These are phyloP conservation scores for Gigaspora rosea DNA, from an alignment of 192 early-diverging fungal species.

Conservation along the genomic window DNA sequence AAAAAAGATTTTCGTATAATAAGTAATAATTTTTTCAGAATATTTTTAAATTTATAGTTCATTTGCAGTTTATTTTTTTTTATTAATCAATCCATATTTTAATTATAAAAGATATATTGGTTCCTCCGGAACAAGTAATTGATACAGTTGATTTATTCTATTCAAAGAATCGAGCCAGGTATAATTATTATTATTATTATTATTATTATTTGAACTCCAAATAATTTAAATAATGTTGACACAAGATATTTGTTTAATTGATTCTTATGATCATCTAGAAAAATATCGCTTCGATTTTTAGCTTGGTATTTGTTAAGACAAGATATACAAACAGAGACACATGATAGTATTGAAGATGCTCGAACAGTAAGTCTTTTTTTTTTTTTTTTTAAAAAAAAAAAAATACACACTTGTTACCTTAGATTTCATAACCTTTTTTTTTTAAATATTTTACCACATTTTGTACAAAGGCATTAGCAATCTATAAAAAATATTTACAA, in stretches of 20 bases:
- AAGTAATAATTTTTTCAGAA: constrained; percentile 54
- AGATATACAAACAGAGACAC: constrained; percentile 86
- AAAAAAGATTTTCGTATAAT: constrained; percentile 95
- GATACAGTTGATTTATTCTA: constrained; percentile 96
- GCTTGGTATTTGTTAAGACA: constrained; percentile 83
- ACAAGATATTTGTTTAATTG: neutral
- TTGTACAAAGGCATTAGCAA: constrained; percentile 61
- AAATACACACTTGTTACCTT: too few species aligned
- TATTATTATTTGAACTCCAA: neutral
- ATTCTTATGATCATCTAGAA: constrained; percentile 44
- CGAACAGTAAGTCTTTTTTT: constrained; percentile 60
- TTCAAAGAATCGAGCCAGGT: constrained; percentile 76
- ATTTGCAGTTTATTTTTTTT: neutral
- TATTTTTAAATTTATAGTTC: neutral
- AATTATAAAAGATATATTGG: constrained; percentile 68
- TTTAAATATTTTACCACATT: neutral
- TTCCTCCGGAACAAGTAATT: constrained; percentile 82
- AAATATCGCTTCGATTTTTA: constrained; percentile 88
- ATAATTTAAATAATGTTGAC: constrained; percentile 36
- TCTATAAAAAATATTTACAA: constrained; percentile 83
- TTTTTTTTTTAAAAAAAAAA: neutral
- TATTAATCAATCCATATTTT: neutral
- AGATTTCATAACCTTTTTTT: neutral
- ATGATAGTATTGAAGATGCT: constrained; percentile 95
- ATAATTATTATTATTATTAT: neutral